Percentiles rank a stretch among this genome's conserved stretches.
Evolutionary conservation across 495 filamentous ascomycete genomes (phyloP).

Genomic region (Copromyces sp.): DNA sequence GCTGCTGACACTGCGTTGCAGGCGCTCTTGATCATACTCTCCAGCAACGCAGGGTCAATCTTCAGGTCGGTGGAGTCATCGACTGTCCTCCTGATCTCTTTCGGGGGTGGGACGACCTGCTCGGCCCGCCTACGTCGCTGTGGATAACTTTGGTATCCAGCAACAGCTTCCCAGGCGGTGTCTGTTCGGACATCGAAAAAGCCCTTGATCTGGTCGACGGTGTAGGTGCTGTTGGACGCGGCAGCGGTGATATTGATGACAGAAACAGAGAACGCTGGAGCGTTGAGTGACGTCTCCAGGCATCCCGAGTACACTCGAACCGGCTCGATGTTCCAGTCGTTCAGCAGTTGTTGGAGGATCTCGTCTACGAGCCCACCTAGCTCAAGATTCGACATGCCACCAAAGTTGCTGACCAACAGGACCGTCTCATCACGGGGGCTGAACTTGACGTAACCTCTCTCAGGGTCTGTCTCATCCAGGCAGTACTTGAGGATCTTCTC

Average conservation of each 20-base stretch:
- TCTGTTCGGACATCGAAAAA: constrained; percentile 45
- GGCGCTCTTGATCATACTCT: constrained; percentile 40
- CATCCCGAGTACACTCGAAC: constrained; percentile 34
- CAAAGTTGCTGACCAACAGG: constrained; percentile 52
- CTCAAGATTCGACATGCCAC: constrained; percentile 52
- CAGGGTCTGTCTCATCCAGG: constrained; percentile 44
- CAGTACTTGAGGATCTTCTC: constrained; percentile 42
- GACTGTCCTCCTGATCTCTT: constrained; percentile 19
- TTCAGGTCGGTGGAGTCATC: constrained; percentile 31
- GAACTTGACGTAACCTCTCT: constrained; percentile 50
- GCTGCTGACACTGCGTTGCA: constrained; percentile 41
- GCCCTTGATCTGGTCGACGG: constrained; percentile 38
- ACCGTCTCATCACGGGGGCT: constrained; percentile 42
- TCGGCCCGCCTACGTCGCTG: constrained; percentile 26
- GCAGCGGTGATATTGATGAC: constrained; percentile 45
- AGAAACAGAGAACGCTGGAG: constrained; percentile 51
- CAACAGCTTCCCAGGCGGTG: constrained; percentile 40
- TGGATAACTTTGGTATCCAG: constrained; percentile 23
- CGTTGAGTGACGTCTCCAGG: constrained; percentile 53
- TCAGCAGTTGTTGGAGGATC: constrained; percentile 37
- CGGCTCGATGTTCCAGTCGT: constrained; percentile 32
- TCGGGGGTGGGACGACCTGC: constrained; percentile 32
- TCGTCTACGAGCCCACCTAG: constrained; percentile 47
- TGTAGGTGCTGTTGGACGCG: constrained; percentile 29
- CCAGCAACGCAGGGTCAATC: constrained; percentile 34